Evolutionary conservation across 345 rosid species (phyloP).

Genomic region (Cardamine occulta): DNA sequence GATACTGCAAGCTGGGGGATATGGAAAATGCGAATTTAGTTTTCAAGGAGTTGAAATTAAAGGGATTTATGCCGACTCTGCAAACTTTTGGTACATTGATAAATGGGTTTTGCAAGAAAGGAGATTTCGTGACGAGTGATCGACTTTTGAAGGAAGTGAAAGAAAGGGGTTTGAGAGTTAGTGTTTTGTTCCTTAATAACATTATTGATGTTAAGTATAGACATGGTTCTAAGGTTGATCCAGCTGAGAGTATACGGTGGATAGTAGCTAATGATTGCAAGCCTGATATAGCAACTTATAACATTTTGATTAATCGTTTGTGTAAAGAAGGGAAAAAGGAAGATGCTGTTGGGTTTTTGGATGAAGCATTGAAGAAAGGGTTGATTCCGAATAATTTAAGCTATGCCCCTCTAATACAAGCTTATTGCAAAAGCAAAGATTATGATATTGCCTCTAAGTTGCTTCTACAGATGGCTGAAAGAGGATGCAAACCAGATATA

Average conservation of each 20-base stretch:
- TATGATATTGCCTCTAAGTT: conserved; percentile 57
- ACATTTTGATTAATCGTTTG: conserved; percentile 58
- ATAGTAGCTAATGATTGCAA: conserved; percentile 59
- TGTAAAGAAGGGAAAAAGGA: conserved; percentile 59
- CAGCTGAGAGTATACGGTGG: conserved; percentile 51
- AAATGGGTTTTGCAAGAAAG: conserved; percentile 63
- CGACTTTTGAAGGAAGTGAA: conserved; percentile 68
- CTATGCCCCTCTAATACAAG: conserved; percentile 67
- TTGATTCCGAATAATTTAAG: conserved; percentile 53
- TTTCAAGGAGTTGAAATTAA: conserved; percentile 62
- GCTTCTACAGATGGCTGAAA: conserved; percentile 69
- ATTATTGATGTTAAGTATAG: conserved; percentile 62
- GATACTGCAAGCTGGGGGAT: conserved; percentile 60
- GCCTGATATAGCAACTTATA: conserved; percentile 74
- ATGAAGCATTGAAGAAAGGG: conserved; percentile 60
- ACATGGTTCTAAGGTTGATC: conserved; percentile 52
- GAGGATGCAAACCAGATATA: conserved; percentile 72
- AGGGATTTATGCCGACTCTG: conserved; percentile 71
- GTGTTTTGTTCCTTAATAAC: conserved; percentile 55
- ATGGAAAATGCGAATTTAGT: conserved; percentile 51
- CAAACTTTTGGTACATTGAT: conserved; percentile 70
- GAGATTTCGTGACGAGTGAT: conserved; percentile 59
- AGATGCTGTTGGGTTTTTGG: conserved; percentile 64
- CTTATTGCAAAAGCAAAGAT: conserved; percentile 55
- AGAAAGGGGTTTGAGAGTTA: conserved; percentile 57